Evolutionary conservation across 306 rosid genomes (phyloP).

Genomic region (Quercus wislizeni): DNA sequence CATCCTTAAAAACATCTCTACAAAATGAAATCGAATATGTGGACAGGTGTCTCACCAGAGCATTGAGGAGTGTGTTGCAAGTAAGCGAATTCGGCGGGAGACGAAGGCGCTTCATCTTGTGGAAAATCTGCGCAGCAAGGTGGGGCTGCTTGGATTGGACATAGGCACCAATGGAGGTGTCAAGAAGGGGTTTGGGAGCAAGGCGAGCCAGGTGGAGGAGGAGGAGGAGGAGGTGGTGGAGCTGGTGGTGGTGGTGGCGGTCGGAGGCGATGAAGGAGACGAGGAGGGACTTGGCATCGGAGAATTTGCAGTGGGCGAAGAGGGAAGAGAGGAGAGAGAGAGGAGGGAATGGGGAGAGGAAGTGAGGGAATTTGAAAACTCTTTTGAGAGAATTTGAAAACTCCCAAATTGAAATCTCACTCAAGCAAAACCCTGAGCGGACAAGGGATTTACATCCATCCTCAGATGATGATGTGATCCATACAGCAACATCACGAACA

Average conservation of each 20-base stretch:
- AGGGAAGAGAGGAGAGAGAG: slow-evolving; percentile 60
- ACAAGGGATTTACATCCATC: slow-evolving; percentile 6
- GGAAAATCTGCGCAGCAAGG: slow-evolving; percentile 58
- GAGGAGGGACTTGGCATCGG: slow-evolving; percentile 70
- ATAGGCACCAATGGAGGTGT: slow-evolving; percentile 71
- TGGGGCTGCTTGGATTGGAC: slow-evolving; percentile 47
- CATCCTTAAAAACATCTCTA: slow-evolving; percentile 37
- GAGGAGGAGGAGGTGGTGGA: too few species aligned
- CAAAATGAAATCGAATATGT: slow-evolving; percentile 38
- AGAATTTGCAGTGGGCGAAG: slow-evolving; percentile 46
- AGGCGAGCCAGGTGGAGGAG: slow-evolving; percentile 38
- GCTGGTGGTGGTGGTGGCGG: slow-evolving; percentile 42
- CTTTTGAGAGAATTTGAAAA: slow-evolving; percentile 3
- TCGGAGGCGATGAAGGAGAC: slow-evolving; percentile 61
- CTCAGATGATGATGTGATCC: neutral
- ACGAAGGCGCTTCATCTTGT: slow-evolving; percentile 58
- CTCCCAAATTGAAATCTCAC: neutral
- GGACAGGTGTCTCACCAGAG: slow-evolving; percentile 51
- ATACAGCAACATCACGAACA: slow-evolving; percentile 2
- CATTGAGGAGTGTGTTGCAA: slow-evolving; percentile 59
- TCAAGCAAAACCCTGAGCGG: slow-evolving; percentile 1
- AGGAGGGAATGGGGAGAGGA: slow-evolving; percentile 51
- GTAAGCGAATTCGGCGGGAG: slow-evolving; percentile 61
- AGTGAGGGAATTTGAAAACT: slow-evolving; percentile 23
- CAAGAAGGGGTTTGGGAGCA: slow-evolving; percentile 47